Percentiles rank a stretch among this genome's conserved stretches.
phyloP scores from a whole-genome alignment of 768 basidiomycete genomes.

The Tulasnella sp. region DNA sequence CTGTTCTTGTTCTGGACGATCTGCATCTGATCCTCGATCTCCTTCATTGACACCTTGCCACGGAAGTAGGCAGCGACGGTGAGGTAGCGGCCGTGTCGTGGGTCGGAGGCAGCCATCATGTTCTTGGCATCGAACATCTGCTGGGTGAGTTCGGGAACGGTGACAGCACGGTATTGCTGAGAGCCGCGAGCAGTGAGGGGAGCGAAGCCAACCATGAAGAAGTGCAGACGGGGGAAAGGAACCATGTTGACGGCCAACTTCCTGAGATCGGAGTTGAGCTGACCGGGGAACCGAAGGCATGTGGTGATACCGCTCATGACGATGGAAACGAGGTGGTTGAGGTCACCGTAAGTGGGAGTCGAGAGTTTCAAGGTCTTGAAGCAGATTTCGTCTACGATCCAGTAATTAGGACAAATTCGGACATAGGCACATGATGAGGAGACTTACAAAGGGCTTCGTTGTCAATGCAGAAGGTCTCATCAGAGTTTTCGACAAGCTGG shows the following conservation, averaged over 20 bases:
- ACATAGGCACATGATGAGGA: constrained; percentile 26
- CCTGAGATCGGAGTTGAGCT: constrained; percentile 95
- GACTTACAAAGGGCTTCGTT: constrained; percentile 72
- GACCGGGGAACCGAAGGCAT: constrained; percentile 98
- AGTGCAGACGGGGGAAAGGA: constrained; percentile 98
- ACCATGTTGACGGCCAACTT: constrained; percentile 99
- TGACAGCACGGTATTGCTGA: constrained; percentile 92
- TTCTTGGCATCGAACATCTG: constrained; percentile 99
- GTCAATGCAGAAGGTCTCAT: constrained; percentile 99
- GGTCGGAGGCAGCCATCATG: constrained; percentile 99
- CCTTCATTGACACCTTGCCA: constrained; percentile 99
- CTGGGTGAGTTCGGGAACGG: constrained; percentile 93
- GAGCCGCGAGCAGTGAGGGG: constrained; percentile 90
- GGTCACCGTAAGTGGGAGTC: constrained; percentile 92
- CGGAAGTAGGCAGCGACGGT: constrained; percentile 98
- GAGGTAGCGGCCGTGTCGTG: constrained; percentile 93
- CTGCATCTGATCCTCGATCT: constrained; percentile 99
- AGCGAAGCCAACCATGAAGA: constrained; percentile 97
- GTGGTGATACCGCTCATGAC: constrained; percentile 99
- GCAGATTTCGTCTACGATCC: constrained; percentile 79
- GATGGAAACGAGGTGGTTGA: constrained; percentile 94
- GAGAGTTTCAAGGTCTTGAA: constrained; percentile 95
- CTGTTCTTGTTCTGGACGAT: constrained; percentile 97
- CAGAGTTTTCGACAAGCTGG: constrained; percentile 98
- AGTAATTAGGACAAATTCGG: neutral